Base-by-base conservation (phyloP, 495 filamentous ascomycete species). In the Barbatosphaeria neglecta region DNA sequence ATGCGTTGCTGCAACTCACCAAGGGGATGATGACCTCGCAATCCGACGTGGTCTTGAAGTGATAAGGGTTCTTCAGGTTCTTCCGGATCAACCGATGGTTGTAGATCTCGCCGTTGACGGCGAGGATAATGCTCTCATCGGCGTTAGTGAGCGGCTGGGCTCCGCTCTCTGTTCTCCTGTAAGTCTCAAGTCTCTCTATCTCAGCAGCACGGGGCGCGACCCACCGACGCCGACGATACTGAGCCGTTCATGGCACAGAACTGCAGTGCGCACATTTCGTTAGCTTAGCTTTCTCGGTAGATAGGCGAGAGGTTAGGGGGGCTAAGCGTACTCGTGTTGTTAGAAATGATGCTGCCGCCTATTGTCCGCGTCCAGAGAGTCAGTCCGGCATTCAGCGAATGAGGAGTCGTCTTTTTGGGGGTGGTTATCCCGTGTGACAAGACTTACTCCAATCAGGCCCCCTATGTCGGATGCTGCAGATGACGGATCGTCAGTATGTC, bases 21-120 rank as follows among this genome's bases (percentile, higher is more conserved):
- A 98, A 58, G 44, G 93, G 92, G 57, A 97, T 88, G 62, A 98
- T 90, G 58, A 97, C 87, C 68, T 98, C 92, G 67, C 92, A 98
- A 55, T 98, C 92, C 24, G 90, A 95, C 60, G 92, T 83, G 43
- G 92, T 98, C 80, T 93, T 94, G 77, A 95, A 98, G 66, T 84
- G 80, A 65, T 94, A 90, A 20, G 82, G 78, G 19, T 67, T 69
- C 66, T 86, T 86, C 59, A 96, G 66, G 50, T 68, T 70, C 68
- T 95, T 96, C 52, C 92, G 81, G 53, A 98, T 70, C 53, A 95
- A 77, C 51, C 89, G 81, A 69, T 98, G 92, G 78, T 98, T 98
- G 76, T 98, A 98, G 64, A 98, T 98, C 67, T 98, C 92, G 67
- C 92, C 92, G 68, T 98, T 98, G 81, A 96, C 92, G 48, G 92